Evolutionary conservation across 768 basidiomycete genomes (phyloP), one percentile per base, ranked within the genome.

Genomic region (Russula sp.): DNA sequence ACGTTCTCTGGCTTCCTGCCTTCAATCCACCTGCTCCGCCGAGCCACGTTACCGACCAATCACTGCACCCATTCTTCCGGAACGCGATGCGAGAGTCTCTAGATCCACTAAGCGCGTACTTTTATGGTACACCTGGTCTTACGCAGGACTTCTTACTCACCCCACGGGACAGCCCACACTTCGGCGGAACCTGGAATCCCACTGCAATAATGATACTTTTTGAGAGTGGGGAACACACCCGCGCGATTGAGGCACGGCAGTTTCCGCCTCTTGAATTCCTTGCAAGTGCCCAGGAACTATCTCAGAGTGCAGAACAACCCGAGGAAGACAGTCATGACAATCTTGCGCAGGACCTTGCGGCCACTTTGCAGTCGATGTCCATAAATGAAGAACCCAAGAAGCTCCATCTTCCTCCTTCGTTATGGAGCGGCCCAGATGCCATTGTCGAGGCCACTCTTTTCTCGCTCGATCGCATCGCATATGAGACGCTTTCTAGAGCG

Each of bases 81-180:
- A 74, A 80, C 34, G 87, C 87, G 0, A 89, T 90, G 78, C 77
- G 82, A 45, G 77, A 82, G 49, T 87, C 87, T 7, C 73, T 88
- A 1, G 68, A 74, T 8, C 78, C 82, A 0, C 71, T 73, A 11
- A 76, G 81, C 62, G 73, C 79, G 1, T 83, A 79, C 58, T 82
- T 84, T 65, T 91, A 91, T 68, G 74, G 78, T 14, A 83, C 85
- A 0, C 70, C 74, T 9, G 81, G 84, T 1, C 75, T 82, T 0
- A 79, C 86, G 8, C 90, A 94, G 69, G 93, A 97, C 69, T 93
- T 89, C 71, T 72, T 89, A 20, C 79, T 94, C 20, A 70, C 92
- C n/a, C 88, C 93, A 1, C 79, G 81, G 52, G 75, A 78, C 9
- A 87, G 71, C 56, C 91, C 91, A 4, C 87, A 93, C 73, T 88